phyloP scores from a whole-genome alignment of 2,329 filamentous ascomycete genomes.

The Diaporthe sp. region DNA sequence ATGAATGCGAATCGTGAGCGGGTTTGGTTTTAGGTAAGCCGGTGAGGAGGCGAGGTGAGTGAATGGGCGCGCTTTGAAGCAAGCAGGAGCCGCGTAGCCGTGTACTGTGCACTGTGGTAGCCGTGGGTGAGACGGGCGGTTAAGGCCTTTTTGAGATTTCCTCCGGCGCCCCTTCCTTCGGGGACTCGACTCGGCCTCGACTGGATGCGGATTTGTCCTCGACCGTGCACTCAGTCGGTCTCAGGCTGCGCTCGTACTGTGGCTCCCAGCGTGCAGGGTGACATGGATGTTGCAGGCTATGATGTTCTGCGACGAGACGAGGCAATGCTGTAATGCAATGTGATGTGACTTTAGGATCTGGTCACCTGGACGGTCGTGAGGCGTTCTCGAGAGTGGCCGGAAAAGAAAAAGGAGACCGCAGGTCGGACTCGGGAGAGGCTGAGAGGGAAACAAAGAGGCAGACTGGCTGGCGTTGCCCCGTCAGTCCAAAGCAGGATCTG shows the following conservation, averaged over 20 bases:
- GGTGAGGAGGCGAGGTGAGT: neutral
- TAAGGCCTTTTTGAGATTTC: slow-evolving; percentile 11
- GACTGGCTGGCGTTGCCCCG: neutral
- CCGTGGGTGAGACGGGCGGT: slow-evolving; percentile 20
- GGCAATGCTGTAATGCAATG: neutral
- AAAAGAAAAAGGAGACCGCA: neutral
- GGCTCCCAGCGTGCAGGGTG: neutral
- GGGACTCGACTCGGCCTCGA: neutral
- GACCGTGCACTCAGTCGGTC: slow-evolving; percentile 14
- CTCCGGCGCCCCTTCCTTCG: neutral
- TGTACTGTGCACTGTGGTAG: neutral
- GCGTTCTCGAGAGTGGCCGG: neutral
- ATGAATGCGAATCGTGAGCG: neutral
- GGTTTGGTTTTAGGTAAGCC: neutral
- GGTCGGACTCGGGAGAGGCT: neutral
- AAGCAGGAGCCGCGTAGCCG: neutral
- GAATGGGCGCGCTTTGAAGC: slow-evolving; percentile 6
- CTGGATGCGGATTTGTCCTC: neutral
- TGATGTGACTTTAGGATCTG: neutral
- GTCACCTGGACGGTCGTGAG: neutral
- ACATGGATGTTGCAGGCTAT: slow-evolving; percentile 1
- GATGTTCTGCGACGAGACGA: slow-evolving; percentile 4
- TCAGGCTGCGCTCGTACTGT: slow-evolving; percentile 22
- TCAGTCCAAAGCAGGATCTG: neutral
- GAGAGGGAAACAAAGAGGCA: slow-evolving; percentile 1